Percentiles rank a stretch among this genome's conserved stretches.
Conservation (phyloP, 2,329 filamentous ascomycete genomes). For the Pseudopyricularia javanii region DNA sequence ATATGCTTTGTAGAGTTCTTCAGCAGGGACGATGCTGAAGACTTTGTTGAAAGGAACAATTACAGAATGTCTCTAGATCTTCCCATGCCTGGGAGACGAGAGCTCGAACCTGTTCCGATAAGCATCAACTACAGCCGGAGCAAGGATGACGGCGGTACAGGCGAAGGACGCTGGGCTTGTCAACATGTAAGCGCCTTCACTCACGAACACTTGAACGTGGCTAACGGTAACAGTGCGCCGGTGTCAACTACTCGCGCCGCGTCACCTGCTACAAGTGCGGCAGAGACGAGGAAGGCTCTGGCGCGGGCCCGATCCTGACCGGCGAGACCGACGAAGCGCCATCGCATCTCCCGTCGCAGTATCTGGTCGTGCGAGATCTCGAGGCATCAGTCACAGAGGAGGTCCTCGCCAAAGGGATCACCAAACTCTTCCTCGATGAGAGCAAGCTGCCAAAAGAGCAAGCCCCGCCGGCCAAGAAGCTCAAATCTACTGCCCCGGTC, state of each 20-base stretch:
- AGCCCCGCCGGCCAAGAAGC: slow-evolving; percentile 29
- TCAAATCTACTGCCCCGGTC: slow-evolving; percentile 46
- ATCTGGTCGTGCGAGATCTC: slow-evolving; percentile 62
- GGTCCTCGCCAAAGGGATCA: slow-evolving; percentile 58
- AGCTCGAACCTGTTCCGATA: slow-evolving; percentile 16
- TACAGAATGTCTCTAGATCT: slow-evolving; percentile 21
- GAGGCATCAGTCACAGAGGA: slow-evolving; percentile 61
- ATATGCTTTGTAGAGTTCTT: slow-evolving; percentile 28
- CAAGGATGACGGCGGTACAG: slow-evolving; percentile 16
- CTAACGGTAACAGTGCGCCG: slow-evolving; percentile 29
- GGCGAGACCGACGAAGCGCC: slow-evolving; percentile 30
- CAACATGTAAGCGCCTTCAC: slow-evolving; percentile 14
- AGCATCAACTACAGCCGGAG: slow-evolving; percentile 22
- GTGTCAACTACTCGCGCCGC: slow-evolving; percentile 44
- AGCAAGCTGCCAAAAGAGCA: slow-evolving; percentile 33
- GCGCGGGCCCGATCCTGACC: slow-evolving; percentile 22
- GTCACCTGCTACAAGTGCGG: slow-evolving; percentile 47
- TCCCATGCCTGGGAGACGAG: slow-evolving; percentile 14
- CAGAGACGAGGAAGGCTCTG: slow-evolving; percentile 7
- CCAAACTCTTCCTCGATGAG: slow-evolving; percentile 53
- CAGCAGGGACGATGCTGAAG: slow-evolving; percentile 22
- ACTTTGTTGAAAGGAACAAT: slow-evolving; percentile 24
- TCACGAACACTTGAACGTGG: slow-evolving; percentile 1
- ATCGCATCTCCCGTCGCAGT: slow-evolving; percentile 53
- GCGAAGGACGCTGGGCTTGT: slow-evolving; percentile 26